Conservation (phyloP, 345 rosid genomes). For the Brassica napus region DNA sequence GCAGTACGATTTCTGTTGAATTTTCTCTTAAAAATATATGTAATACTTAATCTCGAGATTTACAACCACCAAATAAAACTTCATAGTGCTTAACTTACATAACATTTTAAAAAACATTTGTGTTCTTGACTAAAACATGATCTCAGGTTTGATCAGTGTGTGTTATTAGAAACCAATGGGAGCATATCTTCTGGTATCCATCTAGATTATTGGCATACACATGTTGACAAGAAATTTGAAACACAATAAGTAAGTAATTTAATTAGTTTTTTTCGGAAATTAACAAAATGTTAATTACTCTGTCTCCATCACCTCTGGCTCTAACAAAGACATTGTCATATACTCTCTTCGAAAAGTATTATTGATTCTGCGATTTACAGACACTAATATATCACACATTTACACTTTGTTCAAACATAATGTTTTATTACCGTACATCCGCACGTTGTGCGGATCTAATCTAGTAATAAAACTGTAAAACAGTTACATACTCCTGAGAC, state of each 20-base stretch:
- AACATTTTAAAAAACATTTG: slow-evolving; percentile 2
- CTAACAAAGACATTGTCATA: neutral
- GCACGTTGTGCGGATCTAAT: neutral
- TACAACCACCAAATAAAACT: slow-evolving; percentile 29
- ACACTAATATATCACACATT: neutral
- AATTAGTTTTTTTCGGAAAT: neutral
- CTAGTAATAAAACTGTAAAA: neutral
- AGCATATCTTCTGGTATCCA: neutral
- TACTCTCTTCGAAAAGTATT: neutral
- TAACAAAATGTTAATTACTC: neutral
- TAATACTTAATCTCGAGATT: slow-evolving; percentile 27
- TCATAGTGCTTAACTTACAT: slow-evolving; percentile 18
- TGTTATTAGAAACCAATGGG: neutral
- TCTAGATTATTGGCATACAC: neutral
- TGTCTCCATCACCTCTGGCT: neutral
- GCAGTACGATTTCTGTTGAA: neutral
- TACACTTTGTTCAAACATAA: neutral
- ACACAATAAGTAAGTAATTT: neutral
- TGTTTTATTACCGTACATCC: neutral
- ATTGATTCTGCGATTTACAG: neutral
- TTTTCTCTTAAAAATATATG: neutral
- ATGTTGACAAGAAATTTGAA: neutral
- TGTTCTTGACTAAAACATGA: slow-evolving; percentile 20
- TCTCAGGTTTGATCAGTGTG: slow-evolving; percentile 12
- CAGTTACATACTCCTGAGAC: neutral